Evolutionary conservation across 805 yeast species (phyloP).

Genomic region (Starmerella bombicola): DNA sequence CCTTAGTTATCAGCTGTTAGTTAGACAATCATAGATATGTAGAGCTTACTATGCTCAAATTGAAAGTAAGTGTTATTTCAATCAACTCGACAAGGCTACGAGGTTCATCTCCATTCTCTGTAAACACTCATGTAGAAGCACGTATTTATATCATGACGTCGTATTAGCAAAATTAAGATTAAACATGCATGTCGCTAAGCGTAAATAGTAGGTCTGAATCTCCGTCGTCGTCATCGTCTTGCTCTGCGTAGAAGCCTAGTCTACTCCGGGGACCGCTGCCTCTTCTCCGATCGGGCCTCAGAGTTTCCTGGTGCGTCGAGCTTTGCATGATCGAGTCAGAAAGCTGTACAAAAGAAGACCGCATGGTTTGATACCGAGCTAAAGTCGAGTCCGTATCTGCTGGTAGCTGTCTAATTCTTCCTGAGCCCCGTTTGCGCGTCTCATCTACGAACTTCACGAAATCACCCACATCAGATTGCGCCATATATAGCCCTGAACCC

Average conservation of each 20-base stretch:
- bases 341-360: conserved; percentile 27
- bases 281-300: conserved; percentile 9
- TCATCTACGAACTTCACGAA: conserved; percentile 58
- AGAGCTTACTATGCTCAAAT: no score
- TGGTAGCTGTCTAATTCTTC: conserved; percentile 4
- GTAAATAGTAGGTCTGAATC: conserved; percentile 23
- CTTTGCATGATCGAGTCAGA: conserved; percentile 26
- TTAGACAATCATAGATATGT: no score
- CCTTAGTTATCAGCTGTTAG: conserved; percentile 8
- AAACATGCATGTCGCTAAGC: conserved; percentile 21
- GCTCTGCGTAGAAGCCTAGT: conserved; percentile 19
- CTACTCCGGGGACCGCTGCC: conserved; percentile 18
- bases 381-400: conserved; percentile 23
- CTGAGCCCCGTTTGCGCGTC: conserved; percentile 17
- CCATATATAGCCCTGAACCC: conserved; percentile 36
- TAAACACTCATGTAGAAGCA: no score
- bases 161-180: no score
- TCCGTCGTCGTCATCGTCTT: conserved; percentile 10
- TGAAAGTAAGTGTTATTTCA: no score
- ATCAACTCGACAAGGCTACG: no score
- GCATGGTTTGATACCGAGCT: conserved; percentile 28
- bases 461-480: conserved; percentile 38
- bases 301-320: conserved; percentile 10
- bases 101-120: conserved; percentile 1
- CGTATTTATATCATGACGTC: no score